Evolutionary conservation across 805 yeast species (phyloP).

Genomic region (Metschnikowia lochheadii): DNA sequence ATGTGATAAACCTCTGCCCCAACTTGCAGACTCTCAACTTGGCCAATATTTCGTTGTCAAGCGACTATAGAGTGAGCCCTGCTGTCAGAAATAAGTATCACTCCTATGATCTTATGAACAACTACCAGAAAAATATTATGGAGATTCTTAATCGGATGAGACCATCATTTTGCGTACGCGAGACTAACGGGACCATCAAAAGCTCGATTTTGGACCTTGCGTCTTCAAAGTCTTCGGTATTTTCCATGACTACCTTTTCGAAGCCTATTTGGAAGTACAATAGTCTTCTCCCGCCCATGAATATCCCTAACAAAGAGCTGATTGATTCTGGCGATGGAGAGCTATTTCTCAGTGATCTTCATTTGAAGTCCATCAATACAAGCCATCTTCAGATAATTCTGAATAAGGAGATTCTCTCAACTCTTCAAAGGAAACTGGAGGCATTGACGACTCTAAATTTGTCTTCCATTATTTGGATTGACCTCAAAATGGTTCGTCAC

Average conservation of each 20-base stretch:
- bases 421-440: constrained; percentile 7
- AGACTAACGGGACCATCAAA: not conserved
- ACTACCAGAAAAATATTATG: constrained; percentile 32
- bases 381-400: constrained; percentile 27
- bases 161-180: constrained; percentile 3
- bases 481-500: constrained; percentile 32
- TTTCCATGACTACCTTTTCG: constrained; percentile 22
- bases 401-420: constrained; percentile 29
- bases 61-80: constrained; percentile 56
- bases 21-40: constrained; percentile 54
- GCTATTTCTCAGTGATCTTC: constrained; percentile 39
- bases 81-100: constrained; percentile 34
- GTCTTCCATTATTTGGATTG: constrained; percentile 47
- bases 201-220: constrained; percentile 1
- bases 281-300: constrained; percentile 34
- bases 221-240: constrained; percentile 17
- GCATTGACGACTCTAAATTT: constrained; percentile 37
- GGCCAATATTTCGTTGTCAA: constrained; percentile 57
- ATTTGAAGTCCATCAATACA: constrained; percentile 35
- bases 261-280: constrained; percentile 34
- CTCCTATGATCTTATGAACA: constrained; percentile 36
- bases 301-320: constrained; percentile 20
- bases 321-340: constrained; percentile 22
- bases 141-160: constrained; percentile 21
- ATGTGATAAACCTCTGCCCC: constrained; percentile 63